These are phyloP conservation scores for Drosera capensis DNA, from an alignment of 148 eudicot genomes.

Conservation along the genomic window DNA sequence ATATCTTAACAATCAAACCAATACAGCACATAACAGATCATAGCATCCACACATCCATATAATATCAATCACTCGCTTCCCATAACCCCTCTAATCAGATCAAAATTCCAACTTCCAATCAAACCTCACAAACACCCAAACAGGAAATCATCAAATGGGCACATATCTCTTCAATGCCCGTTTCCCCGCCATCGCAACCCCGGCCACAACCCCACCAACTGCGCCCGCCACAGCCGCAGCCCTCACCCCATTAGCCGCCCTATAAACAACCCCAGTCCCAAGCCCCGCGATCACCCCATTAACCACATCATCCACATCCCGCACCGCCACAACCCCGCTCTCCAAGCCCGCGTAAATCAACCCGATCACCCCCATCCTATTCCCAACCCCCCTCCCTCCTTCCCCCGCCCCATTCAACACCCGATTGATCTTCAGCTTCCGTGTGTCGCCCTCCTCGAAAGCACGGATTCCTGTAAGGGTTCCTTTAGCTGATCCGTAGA, in stretches of 20 bases:
- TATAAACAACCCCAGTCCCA: conserved; percentile 63
- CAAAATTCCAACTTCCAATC: too few relatives aligned
- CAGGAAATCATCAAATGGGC: conserved; percentile 23
- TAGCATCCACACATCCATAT: too few relatives aligned
- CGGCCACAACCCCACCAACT: conserved; percentile 62
- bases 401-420: conserved; percentile 55
- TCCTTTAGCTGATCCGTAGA: conserved; percentile 47
- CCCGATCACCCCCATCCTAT: conserved; percentile 63
- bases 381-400: conserved; percentile 52
- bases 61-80: too few relatives aligned
- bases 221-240: conserved; percentile 88
- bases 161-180: conserved; percentile 54
- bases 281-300: conserved; percentile 82
- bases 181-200: conserved; percentile 50
- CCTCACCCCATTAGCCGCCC: conserved; percentile 70
- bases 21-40: too few relatives aligned
- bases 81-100: too few relatives aligned
- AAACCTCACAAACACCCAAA: background rate
- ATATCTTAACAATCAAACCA: too few relatives aligned
- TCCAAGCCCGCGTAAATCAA: conserved; percentile 70
- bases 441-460: conserved; percentile 42
- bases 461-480: conserved; percentile 34
- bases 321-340: conserved; percentile 51
- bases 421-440: conserved; percentile 55
- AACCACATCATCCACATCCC: conserved; percentile 68